Conservation (phyloP, 2,329 filamentous ascomycete genomes). For the Cyphellophora europaea region DNA sequence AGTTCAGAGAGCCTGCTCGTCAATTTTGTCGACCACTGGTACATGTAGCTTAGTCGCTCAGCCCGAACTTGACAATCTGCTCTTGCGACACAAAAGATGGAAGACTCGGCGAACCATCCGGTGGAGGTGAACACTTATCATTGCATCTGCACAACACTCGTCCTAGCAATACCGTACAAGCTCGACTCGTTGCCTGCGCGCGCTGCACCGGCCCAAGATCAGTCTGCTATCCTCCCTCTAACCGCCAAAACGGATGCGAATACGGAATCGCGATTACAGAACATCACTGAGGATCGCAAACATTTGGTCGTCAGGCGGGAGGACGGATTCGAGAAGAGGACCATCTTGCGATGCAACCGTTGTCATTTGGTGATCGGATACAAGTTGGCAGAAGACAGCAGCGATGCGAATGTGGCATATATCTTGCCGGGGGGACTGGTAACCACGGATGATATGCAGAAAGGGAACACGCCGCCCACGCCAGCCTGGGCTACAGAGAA, state of each 20-base stretch:
- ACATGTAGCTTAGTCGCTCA: too few species aligned
- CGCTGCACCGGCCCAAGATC: conserved; percentile 39
- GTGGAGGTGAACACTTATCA: conserved; percentile 39
- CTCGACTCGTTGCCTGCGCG: conserved; percentile 46
- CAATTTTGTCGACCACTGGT: too few species aligned
- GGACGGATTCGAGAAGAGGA: conserved; percentile 60
- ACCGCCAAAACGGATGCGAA: conserved; percentile 19
- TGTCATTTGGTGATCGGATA: conserved; percentile 56
- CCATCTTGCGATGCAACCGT: conserved; percentile 48
- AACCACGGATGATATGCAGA: conserved; percentile 47
- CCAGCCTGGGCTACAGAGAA: too few species aligned
- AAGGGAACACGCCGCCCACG: too few species aligned
- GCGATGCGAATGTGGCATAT: conserved; percentile 34
- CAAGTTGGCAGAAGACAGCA: conserved; percentile 37
- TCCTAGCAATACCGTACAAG: conserved; percentile 50
- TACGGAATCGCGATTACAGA: conserved; percentile 29
- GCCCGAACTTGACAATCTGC: too few species aligned
- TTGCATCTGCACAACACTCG: conserved; percentile 57
- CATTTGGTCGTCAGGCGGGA: conserved; percentile 44
- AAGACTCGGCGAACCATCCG: neutral
- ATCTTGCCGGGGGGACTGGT: conserved; percentile 51
- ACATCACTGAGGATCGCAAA: conserved; percentile 41
- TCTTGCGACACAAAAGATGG: too few species aligned
- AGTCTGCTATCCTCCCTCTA: conserved; percentile 49
- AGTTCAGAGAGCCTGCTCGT: too few species aligned